A percentile compares a stretch with the other conserved stretches of the same genome.
Evolutionary conservation across 352 stramenopile species (phyloP).

Genomic region (Phytophthora palmivora): DNA sequence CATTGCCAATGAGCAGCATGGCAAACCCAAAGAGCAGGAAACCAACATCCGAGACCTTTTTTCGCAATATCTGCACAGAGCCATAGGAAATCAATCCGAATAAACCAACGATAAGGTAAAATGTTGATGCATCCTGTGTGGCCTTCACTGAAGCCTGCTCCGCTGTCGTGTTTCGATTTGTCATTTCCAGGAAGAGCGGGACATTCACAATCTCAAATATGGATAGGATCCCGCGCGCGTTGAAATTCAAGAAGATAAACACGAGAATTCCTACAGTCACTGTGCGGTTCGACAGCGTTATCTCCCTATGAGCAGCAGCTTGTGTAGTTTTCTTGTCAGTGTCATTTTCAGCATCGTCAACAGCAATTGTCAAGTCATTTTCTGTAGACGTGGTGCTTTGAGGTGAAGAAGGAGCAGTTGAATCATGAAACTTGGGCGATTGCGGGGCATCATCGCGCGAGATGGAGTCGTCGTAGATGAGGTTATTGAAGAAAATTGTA

Average conservation of each 20-base stretch:
- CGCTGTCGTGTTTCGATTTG: slow-evolving; percentile 37
- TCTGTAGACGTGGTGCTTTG: background rate
- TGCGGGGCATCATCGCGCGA: slow-evolving; percentile 48
- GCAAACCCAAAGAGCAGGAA: slow-evolving; percentile 62
- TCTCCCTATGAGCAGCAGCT: background rate
- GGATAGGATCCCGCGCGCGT: slow-evolving; percentile 62
- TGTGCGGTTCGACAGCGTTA: slow-evolving; percentile 39
- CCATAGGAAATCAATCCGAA: slow-evolving; percentile 58
- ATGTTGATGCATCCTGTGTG: slow-evolving; percentile 45
- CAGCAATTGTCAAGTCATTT: slow-evolving; percentile 12
- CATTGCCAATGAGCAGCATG: slow-evolving; percentile 55
- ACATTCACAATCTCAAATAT: slow-evolving; percentile 82
- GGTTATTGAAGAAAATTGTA: slow-evolving; percentile 50
- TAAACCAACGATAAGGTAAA: slow-evolving; percentile 63
- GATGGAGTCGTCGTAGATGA: slow-evolving; percentile 61
- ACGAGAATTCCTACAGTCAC: slow-evolving; percentile 52
- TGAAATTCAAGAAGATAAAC: slow-evolving; percentile 79
- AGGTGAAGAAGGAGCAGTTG: background rate
- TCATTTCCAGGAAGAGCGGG: slow-evolving; percentile 56
- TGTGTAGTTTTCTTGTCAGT: background rate
- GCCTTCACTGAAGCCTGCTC: slow-evolving; percentile 33
- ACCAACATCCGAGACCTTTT: slow-evolving; percentile 46
- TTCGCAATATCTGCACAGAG: slow-evolving; percentile 39
- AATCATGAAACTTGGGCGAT: slow-evolving; percentile 3
- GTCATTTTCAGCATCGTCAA: slow-evolving; percentile 1